phyloP scores from a whole-genome alignment of 2,329 filamentous ascomycete species.

The Aureobasidium pullulans region DNA sequence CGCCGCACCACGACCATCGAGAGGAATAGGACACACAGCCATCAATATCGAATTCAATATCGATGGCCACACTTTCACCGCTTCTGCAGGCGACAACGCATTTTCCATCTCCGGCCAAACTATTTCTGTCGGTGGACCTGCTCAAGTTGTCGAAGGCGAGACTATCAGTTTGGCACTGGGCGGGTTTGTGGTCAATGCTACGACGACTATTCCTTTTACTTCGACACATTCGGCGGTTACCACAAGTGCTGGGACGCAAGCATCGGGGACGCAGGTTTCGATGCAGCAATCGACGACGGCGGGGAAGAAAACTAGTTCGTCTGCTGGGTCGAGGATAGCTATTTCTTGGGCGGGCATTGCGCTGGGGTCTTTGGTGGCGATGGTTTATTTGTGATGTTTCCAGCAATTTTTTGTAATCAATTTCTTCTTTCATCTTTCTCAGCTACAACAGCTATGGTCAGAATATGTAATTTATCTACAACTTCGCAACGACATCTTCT shows the following conservation, averaged over 20 bases:
- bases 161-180: constrained; percentile 6
- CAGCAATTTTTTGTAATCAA: background rate
- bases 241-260: background rate
- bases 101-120: constrained; percentile 9
- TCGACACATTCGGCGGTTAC: background rate
- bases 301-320: background rate
- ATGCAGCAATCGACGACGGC: background rate
- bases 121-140: background rate
- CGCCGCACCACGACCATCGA: background rate
- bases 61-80: constrained; percentile 2
- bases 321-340: background rate
- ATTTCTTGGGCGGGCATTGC: background rate
- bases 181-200: constrained; percentile 8
- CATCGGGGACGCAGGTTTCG: background rate
- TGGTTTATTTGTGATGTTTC: background rate
- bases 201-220: constrained; percentile 1
- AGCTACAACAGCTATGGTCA: too few species aligned
- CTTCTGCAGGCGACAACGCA: background rate
- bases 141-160: constrained; percentile 4
- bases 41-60: background rate
- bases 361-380: background rate
- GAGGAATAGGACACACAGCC: background rate
- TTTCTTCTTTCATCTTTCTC: too few species aligned
- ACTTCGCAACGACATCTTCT: background rate
- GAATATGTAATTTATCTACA: background rate